A percentile compares a stretch with the other conserved stretches of the same genome.
Conservation (phyloP, 2,329 filamentous ascomycete genomes). For the Cadophora luteo-olivacea region DNA sequence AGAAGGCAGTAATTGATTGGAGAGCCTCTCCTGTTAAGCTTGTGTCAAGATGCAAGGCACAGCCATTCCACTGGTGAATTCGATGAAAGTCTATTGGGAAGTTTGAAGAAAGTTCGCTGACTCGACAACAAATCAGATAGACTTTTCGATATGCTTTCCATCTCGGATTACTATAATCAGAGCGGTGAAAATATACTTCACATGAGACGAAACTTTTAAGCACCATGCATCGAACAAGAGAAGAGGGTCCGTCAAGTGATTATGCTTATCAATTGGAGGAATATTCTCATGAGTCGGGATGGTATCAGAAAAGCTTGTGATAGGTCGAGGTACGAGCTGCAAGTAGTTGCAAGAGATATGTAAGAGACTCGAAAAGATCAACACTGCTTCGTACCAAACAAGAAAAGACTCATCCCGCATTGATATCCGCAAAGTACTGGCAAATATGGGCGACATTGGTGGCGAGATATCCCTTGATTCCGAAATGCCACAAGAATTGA, state of each 20-base stretch:
- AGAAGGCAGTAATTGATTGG: neutral
- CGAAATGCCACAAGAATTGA: slow-evolving; percentile 9
- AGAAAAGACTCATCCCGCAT: neutral
- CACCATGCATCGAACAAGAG: neutral
- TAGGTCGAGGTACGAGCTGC: neutral
- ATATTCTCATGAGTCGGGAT: neutral
- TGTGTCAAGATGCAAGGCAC: slow-evolving; percentile 1
- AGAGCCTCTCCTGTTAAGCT: neutral
- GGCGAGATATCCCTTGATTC: neutral
- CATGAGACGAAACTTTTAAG: neutral
- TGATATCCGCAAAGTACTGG: neutral
- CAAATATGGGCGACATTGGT: slow-evolving; percentile 11
- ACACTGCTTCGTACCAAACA: neutral
- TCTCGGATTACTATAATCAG: neutral
- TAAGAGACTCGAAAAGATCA: neutral
- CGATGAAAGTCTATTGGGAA: neutral
- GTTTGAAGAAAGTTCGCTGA: neutral
- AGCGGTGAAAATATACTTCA: neutral
- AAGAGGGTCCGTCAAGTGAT: neutral
- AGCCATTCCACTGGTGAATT: too few species aligned
- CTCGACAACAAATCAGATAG: neutral
- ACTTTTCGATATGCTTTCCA: neutral
- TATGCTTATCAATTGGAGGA: neutral
- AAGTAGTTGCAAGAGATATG: neutral
- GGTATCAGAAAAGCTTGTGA: neutral